Base-by-base conservation (phyloP, 441 rosid species). In the Euphorbia corollata region DNA sequence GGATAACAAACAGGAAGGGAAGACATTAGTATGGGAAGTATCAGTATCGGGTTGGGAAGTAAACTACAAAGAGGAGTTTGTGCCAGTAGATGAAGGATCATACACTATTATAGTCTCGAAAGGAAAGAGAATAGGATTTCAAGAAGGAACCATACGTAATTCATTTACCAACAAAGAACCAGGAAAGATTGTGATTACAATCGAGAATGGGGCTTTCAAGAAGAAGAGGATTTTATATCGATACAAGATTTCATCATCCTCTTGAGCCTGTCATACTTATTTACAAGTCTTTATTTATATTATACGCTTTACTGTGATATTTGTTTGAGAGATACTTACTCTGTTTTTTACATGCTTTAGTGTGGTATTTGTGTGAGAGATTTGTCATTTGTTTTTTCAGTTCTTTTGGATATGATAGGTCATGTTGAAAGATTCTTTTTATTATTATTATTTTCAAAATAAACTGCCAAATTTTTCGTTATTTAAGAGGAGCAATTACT, bases 1-100 rank as follows among this genome's bases (percentile, higher is more conserved):
- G 27, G 58, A 20, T 54, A 8, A 32, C 5, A 4, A 20, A 23
- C 79, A 83, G 85, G 76, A 22, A 1, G 89, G 85, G 53, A 69
- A 15, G 34, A 68, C 79, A 7, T 6, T 81, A 53, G 27, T 75
- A 3, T 85, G 89, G 89, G 89, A 83, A 61, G 18, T 85, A 57
- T 71, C 73, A 0, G 89, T 85, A 12, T 60, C 76, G 63, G 85
- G 84, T 4, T 83, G 89, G 89, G 87, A 85, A 63, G 85, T 83
- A 73, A 77, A 67, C 63, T 85, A 85, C 79, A 83, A 68, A 73
- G 89, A 85, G 63, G 89, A 85, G 53, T 85, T 85, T 34, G 75
- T 83, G 9, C 87, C 89, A 0, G 43, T 59, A 0, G 75, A 83
- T 47, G 87, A 79, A 18, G 74, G 75, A 2, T 85, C 89, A 0